phyloP scores from a whole-genome alignment of 2,329 filamentous ascomycete genomes.

The Fusarium sp. region DNA sequence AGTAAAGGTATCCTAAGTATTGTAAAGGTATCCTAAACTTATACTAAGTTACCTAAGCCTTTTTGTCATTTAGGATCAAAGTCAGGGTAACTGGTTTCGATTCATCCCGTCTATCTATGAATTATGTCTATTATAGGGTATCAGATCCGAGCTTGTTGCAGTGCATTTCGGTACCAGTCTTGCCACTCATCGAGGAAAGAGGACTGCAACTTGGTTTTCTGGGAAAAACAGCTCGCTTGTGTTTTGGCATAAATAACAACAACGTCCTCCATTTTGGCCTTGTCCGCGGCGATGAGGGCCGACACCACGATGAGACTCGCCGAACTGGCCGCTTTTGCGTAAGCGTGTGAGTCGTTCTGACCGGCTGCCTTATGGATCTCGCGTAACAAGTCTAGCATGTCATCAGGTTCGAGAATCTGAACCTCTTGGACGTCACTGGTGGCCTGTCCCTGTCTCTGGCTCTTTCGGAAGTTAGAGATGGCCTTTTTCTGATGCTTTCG shows the following conservation, averaged over 20 bases:
- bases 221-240: conserved; percentile 65
- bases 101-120: conserved; percentile 19
- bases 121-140: conserved; percentile 4
- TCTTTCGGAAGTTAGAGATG: conserved; percentile 76
- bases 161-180: conserved; percentile 72
- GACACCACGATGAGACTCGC: conserved; percentile 74
- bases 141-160: conserved; percentile 46
- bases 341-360: conserved; percentile 72
- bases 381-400: conserved; percentile 67
- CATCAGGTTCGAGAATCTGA: conserved; percentile 53
- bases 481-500: conserved; percentile 72
- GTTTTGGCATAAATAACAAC: conserved; percentile 72
- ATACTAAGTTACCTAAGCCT: neutral
- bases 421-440: conserved; percentile 50
- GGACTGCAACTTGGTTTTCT: conserved; percentile 67
- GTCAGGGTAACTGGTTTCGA: neutral
- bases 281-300: conserved; percentile 65
- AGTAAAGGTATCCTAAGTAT: no score
- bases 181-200: conserved; percentile 77
- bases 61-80: neutral
- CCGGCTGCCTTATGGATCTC: conserved; percentile 75
- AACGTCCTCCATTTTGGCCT: conserved; percentile 61
- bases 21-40: neutral
- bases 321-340: conserved; percentile 78
- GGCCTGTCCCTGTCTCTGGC: conserved; percentile 70